Conservation (phyloP, 176 grass and related monocot species). For the Musa schizocarpa region DNA sequence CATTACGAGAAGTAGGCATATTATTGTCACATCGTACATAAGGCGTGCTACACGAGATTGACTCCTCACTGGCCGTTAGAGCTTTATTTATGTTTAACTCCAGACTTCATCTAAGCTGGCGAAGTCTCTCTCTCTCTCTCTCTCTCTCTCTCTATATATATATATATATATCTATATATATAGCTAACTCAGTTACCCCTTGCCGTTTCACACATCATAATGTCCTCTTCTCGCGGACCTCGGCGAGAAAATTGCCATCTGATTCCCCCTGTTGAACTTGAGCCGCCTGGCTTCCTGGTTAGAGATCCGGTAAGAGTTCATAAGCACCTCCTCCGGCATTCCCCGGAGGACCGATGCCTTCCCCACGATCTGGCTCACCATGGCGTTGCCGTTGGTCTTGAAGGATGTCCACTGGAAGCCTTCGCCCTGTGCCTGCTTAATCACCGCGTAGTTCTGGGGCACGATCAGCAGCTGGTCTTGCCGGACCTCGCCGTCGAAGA, state of each 20-base stretch:
- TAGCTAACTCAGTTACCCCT: too few relatives aligned
- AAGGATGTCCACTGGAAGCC: slow-evolving; percentile 1
- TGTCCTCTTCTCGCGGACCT: neutral
- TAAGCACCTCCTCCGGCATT: slow-evolving; percentile 4
- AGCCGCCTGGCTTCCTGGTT: neutral
- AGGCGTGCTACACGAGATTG: too few relatives aligned
- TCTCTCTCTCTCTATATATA: too few relatives aligned
- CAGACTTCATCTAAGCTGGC: too few relatives aligned
- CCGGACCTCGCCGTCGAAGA: slow-evolving; percentile 5
- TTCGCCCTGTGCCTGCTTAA: neutral
- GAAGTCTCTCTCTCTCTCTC: too few relatives aligned
- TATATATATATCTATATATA: too few relatives aligned
- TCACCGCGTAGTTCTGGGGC: slow-evolving; percentile 5
- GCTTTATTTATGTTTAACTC: too few relatives aligned
- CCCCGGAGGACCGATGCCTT: slow-evolving; percentile 3
- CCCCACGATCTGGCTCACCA: slow-evolving; percentile 3
- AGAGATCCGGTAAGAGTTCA: slow-evolving; percentile 9
- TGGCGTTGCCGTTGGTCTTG: slow-evolving; percentile 13
- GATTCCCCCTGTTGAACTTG: slow-evolving; percentile 9
- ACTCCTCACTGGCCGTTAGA: too few relatives aligned
- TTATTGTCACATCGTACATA: too few relatives aligned
- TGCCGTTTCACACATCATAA: too few relatives aligned
- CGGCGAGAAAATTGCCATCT: neutral
- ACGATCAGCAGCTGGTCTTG: neutral
- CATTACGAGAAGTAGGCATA: too few relatives aligned